These are phyloP conservation scores for Favolaschia claudopus DNA, from an alignment of 768 basidiomycete genomes.

Conservation along the genomic window DNA sequence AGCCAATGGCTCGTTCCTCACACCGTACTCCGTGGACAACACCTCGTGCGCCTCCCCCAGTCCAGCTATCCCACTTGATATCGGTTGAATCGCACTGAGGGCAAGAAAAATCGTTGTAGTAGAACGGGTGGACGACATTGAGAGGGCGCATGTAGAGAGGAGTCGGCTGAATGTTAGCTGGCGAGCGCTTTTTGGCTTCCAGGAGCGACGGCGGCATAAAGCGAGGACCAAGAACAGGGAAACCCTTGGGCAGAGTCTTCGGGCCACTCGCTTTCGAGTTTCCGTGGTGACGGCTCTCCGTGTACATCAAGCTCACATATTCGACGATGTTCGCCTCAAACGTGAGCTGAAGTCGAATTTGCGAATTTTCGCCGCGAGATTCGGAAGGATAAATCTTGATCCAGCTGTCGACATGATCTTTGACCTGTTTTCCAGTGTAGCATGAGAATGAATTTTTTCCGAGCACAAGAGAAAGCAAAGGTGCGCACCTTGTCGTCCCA, in stretches of 20 bases:
- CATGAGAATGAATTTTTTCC: background rate
- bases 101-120: background rate
- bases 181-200: constrained; percentile 13
- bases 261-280: background rate
- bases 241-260: background rate
- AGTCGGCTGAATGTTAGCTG: background rate
- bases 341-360: constrained; percentile 20
- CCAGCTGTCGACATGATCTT: background rate
- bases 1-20: constrained; percentile 10
- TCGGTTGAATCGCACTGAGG: constrained; percentile 5
- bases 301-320: constrained; percentile 28
- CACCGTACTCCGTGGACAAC: constrained; percentile 1
- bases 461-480: background rate
- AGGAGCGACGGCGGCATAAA: constrained; percentile 29
- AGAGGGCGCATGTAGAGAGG: background rate
- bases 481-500: background rate
- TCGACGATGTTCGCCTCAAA: constrained; percentile 31
- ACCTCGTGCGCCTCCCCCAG: background rate
- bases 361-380: background rate
- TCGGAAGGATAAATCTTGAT: too few relatives aligned
- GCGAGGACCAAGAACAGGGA: constrained; percentile 30
- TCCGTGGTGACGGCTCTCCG: constrained; percentile 1
- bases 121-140: constrained; percentile 12
- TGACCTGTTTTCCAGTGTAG: background rate
- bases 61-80: background rate